Conservation (phyloP, 306 rosid genomes). For the Rosa chinensis region DNA sequence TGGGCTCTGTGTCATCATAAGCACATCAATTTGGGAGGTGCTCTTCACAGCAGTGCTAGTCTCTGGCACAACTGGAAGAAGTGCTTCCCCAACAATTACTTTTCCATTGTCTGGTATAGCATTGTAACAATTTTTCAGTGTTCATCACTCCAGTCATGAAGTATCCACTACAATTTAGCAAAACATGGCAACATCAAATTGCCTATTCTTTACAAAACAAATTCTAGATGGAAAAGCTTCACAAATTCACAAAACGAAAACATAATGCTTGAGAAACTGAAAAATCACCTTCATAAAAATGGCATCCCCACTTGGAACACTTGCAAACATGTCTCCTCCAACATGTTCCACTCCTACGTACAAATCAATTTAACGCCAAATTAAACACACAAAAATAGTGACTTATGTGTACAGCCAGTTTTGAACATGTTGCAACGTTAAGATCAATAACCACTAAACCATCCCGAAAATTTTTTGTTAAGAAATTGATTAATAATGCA, state of each 20-base stretch:
- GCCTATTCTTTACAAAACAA: not conserved
- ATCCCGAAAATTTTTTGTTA: too few relatives aligned
- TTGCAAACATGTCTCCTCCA: slow-evolving; percentile 58
- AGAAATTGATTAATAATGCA: too few relatives aligned
- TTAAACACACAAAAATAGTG: not conserved
- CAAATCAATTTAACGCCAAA: slow-evolving; percentile 9
- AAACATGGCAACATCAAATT: not conserved
- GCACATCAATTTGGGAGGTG: slow-evolving; percentile 25
- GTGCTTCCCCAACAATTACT: slow-evolving; percentile 43
- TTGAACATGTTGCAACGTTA: slow-evolving; percentile 3
- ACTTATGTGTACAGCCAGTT: not conserved
- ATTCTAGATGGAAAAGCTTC: not conserved
- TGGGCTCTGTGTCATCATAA: slow-evolving; percentile 46
- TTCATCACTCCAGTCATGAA: slow-evolving; percentile 43
- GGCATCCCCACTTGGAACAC: slow-evolving; percentile 59
- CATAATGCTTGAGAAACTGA: not conserved
- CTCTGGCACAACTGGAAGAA: slow-evolving; percentile 36
- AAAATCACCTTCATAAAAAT: slow-evolving; percentile 54
- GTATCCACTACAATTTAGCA: slow-evolving; percentile 33
- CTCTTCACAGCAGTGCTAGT: slow-evolving; percentile 11
- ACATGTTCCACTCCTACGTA: slow-evolving; percentile 47
- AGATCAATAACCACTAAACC: not conserved
- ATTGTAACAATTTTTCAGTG: slow-evolving; percentile 46
- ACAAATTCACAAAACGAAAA: not conserved
- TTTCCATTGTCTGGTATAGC: slow-evolving; percentile 54